A percentile compares a stretch with the other conserved stretches of the same genome.
phyloP scores from a whole-genome alignment of 495 filamentous ascomycete species.

The Penicillium crystallinum region DNA sequence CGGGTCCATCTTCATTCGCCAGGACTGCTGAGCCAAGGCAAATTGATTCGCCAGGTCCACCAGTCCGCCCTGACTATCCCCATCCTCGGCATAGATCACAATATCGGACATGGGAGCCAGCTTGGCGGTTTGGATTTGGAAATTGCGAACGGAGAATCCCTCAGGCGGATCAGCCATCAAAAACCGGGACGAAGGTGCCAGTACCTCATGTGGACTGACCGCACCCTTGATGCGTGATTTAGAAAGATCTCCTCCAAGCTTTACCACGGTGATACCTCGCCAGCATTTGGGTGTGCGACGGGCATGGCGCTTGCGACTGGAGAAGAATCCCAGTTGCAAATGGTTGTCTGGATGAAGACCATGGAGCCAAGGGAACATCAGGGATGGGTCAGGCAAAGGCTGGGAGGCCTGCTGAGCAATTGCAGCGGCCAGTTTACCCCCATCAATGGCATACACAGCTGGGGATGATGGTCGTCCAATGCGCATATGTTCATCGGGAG shows the following conservation, averaged over 20 bases:
- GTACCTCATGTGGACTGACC: constrained; percentile 70
- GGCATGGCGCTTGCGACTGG: constrained; percentile 63
- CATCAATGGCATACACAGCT: constrained; percentile 68
- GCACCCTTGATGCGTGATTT: constrained; percentile 80
- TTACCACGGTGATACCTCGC: constrained; percentile 79
- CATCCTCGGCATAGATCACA: constrained; percentile 78
- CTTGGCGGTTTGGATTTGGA: constrained; percentile 93
- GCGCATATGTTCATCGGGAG: constrained; percentile 58
- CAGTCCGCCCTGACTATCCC: constrained; percentile 48
- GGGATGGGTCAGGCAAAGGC: constrained; percentile 72
- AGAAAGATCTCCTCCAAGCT: constrained; percentile 75
- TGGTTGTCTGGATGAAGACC: constrained; percentile 87
- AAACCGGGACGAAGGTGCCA: constrained; percentile 45
- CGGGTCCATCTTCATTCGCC: constrained; percentile 59
- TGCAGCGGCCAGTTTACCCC: constrained; percentile 61
- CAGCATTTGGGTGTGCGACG: constrained; percentile 73
- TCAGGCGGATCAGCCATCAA: constrained; percentile 71
- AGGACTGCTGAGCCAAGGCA: constrained; percentile 67
- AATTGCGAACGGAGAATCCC: constrained; percentile 84
- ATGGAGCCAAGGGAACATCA: constrained; percentile 96
- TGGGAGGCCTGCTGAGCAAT: constrained; percentile 69
- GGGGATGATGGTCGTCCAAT: constrained; percentile 47
- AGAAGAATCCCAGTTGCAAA: constrained; percentile 85
- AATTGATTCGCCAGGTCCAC: constrained; percentile 65
- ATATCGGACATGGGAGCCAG: constrained; percentile 85